Conservation (phyloP, 768 basidiomycete species). For the Amylocystis lapponica region DNA sequence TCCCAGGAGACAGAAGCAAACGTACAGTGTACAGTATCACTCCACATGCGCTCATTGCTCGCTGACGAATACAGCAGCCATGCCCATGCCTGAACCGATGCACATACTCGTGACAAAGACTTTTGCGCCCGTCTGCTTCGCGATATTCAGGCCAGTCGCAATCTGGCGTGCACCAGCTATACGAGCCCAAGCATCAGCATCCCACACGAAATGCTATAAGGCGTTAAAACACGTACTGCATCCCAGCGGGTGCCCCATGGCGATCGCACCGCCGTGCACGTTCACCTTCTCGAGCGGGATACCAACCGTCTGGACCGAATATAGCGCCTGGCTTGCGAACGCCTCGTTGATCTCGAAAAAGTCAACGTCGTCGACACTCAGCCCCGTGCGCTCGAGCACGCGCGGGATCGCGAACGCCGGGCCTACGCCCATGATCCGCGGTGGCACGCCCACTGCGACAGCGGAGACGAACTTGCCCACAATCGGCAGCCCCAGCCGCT, state of each 20-base stretch:
- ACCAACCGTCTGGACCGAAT: conserved; percentile 60
- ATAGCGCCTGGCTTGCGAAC: conserved; percentile 80
- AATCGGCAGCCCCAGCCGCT: conserved; percentile 79
- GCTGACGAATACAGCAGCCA: conserved; percentile 82
- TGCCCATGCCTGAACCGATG: conserved; percentile 86
- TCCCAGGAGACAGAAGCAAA: too few relatives aligned
- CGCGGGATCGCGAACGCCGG: conserved; percentile 85
- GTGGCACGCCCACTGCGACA: conserved; percentile 72
- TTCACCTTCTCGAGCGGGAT: conserved; percentile 80
- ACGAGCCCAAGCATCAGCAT: neutral
- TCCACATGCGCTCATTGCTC: conserved; percentile 63
- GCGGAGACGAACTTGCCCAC: conserved; percentile 79
- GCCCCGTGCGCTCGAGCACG: conserved; percentile 58
- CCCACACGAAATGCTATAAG: neutral
- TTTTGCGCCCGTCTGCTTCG: conserved; percentile 68
- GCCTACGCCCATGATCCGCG: conserved; percentile 88
- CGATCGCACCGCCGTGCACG: conserved; percentile 83
- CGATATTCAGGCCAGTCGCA: conserved; percentile 76
- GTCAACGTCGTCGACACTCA: conserved; percentile 69
- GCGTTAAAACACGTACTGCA: conserved; percentile 52
- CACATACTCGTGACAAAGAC: conserved; percentile 92
- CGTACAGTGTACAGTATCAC: too few relatives aligned
- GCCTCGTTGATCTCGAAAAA: conserved; percentile 94
- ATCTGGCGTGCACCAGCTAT: conserved; percentile 82
- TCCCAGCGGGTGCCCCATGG: conserved; percentile 84